Evolutionary conservation across 352 stramenopile species (phyloP), one percentile per base, ranked within the genome.

Genomic region (Phytophthora rubi): DNA sequence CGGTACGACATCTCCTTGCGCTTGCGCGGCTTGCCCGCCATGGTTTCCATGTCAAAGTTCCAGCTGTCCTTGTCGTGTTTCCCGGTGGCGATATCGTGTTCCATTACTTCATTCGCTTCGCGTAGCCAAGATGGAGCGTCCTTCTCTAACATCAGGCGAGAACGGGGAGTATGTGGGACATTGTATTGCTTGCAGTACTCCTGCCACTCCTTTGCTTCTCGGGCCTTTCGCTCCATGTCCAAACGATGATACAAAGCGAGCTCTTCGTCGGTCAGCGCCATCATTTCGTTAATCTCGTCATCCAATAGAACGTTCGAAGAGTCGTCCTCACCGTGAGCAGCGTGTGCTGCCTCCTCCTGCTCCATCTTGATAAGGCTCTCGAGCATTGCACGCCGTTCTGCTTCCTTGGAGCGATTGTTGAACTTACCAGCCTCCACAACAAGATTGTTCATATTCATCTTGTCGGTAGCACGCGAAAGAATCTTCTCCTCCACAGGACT

Each of bases 401-500:
- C 86, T 68, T 96, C 89, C 58, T 96, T 96, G 7, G 86, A 95
- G 1, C 83, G 78, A 62, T 94, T 94, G 73, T 96, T 94, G 42
- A 96, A 96, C 63, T 96, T 96, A 10, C 89, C 89, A 3, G 89
- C 89, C 68, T 97, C 88, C 21, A 97, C 89, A 13, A 97, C 89
- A 47, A 96, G 80, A 55, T 96, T 95, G 77, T 97, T 96, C 87
- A 97, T 95, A 73, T 95, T 96, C 85, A 97, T 93, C 77, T 97
- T 97, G 75, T 96, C 86, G 0, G 90, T 96, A 32, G 90, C 90
- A 54, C 88, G 85, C 32, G 86, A 86, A 2, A 97, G 59, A 49
- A 97, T 97, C 61, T 96, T 94, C 62, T 96, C 88, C 58, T 97
- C 90, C n/a, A 96, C 89, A 0, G 90, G 88, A 54, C 78, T 92